Evolutionary conservation across 257 asterid species (phyloP).

Genomic region (Solanum clarkiae): DNA sequence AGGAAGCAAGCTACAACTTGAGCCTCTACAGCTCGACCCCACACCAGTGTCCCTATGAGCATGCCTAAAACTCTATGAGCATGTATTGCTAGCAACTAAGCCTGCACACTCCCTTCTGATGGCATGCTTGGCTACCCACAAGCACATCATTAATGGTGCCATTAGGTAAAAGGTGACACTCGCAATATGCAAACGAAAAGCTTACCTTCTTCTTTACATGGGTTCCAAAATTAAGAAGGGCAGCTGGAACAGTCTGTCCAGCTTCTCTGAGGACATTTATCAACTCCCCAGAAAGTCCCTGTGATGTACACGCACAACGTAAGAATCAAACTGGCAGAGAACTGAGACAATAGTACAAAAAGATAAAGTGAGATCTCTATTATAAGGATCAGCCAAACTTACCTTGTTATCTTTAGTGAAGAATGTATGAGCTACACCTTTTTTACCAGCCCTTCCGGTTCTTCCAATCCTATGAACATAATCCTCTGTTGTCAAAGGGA

Average conservation of each 20-base stretch:
- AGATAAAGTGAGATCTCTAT: neutral
- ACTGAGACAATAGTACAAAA: neutral
- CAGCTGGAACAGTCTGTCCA: conserved; percentile 71
- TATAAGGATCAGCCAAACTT: neutral
- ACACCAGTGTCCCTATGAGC: neutral
- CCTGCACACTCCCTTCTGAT: neutral
- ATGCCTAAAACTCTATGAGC: neutral
- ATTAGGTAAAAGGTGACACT: neutral
- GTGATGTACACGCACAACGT: neutral
- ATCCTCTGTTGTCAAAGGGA: conserved; percentile 95
- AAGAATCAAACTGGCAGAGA: neutral
- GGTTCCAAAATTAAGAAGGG: conserved; percentile 83
- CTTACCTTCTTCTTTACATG: conserved; percentile 93
- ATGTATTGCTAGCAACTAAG: neutral
- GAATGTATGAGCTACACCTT: conserved; percentile 99
- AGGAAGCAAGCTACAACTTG: neutral
- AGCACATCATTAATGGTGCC: neutral
- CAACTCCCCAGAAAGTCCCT: conserved; percentile 93
- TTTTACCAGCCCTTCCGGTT: conserved; percentile 98
- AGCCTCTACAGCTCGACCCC: neutral
- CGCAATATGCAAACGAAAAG: neutral
- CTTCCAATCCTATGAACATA: conserved; percentile 97
- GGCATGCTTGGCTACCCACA: neutral
- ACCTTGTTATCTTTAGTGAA: conserved; percentile 95
- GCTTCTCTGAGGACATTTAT: conserved; percentile 94